Evolutionary conservation across 192 early-diverging fungal species (phyloP).

Genomic region (Backusella tarrabulga): DNA sequence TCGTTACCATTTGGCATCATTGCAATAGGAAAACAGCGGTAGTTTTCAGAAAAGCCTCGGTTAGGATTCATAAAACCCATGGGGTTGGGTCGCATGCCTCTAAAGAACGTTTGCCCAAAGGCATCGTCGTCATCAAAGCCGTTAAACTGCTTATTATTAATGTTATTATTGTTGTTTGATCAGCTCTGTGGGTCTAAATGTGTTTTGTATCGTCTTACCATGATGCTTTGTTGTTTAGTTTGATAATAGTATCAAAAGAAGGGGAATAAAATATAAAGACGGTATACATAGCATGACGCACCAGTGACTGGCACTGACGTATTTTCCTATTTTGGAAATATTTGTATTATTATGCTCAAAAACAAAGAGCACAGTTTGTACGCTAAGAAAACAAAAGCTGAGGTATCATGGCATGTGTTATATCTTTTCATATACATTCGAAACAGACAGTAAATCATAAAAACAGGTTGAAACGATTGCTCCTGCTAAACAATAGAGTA

Average conservation of each 20-base stretch:
- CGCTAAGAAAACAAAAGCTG: no score
- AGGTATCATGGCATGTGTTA: no score
- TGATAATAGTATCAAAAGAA: neutral
- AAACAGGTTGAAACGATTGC: neutral
- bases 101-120: conserved; percentile 18
- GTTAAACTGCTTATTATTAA: conserved; percentile 19
- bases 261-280: neutral
- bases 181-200: neutral
- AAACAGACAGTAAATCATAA: neutral
- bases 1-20: conserved; percentile 75
- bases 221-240: neutral
- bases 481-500: neutral
- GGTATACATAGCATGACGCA: neutral
- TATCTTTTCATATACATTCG: no score
- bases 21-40: conserved; percentile 71
- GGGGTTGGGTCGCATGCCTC: conserved; percentile 16
- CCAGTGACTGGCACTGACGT: neutral
- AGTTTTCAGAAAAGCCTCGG: conserved; percentile 48
- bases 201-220: neutral
- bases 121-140: conserved; percentile 37
- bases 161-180: neutral
- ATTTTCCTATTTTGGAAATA: neutral
- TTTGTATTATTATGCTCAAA: no score
- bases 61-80: conserved; percentile 34
- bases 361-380: no score